phyloP scores from a whole-genome alignment of 495 filamentous ascomycete species.

The Podospora appendiculata region DNA sequence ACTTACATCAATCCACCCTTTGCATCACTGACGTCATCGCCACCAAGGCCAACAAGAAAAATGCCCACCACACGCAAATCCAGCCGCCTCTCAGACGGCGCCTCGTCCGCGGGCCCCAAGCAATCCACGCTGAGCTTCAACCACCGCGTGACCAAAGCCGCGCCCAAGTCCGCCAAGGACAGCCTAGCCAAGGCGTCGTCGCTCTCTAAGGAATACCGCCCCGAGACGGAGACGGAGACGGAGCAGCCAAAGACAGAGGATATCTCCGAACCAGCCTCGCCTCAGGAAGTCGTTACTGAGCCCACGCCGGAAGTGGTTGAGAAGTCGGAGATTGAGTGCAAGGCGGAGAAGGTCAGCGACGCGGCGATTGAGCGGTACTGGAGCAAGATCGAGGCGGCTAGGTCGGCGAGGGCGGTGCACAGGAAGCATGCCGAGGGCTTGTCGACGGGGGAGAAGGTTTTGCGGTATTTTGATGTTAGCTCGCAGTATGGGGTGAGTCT shows the following conservation, averaged over 20 bases:
- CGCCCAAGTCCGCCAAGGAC: conserved; percentile 45
- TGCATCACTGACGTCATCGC: conserved; percentile 16
- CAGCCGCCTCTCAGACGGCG: conserved; percentile 36
- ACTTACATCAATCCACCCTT: too few species aligned
- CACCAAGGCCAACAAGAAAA: not conserved
- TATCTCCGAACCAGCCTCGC: conserved; percentile 11
- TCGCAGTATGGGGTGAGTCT: conserved; percentile 79
- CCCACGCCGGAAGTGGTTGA: not conserved
- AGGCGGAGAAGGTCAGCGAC: conserved; percentile 52
- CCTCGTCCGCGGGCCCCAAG: conserved; percentile 24
- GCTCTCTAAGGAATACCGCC: conserved; percentile 11
- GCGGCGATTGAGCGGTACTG: conserved; percentile 66
- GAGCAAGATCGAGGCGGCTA: conserved; percentile 53
- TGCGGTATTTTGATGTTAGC: conserved; percentile 82
- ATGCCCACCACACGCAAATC: conserved; percentile 68
- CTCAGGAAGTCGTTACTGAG: not conserved
- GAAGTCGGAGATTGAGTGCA: conserved; percentile 42
- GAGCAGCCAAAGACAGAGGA: conserved; percentile 14
- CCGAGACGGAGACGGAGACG: conserved; percentile 18
- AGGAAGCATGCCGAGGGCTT: conserved; percentile 52
- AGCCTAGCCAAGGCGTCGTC: conserved; percentile 26
- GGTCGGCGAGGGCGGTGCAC: conserved; percentile 51
- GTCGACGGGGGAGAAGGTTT: conserved; percentile 68
- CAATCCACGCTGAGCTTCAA: conserved; percentile 75
- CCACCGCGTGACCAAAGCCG: conserved; percentile 65